Percentiles rank a stretch among this genome's conserved stretches.
Conservation (phyloP, 345 rosid species). For the Citrus mangshanensis region DNA sequence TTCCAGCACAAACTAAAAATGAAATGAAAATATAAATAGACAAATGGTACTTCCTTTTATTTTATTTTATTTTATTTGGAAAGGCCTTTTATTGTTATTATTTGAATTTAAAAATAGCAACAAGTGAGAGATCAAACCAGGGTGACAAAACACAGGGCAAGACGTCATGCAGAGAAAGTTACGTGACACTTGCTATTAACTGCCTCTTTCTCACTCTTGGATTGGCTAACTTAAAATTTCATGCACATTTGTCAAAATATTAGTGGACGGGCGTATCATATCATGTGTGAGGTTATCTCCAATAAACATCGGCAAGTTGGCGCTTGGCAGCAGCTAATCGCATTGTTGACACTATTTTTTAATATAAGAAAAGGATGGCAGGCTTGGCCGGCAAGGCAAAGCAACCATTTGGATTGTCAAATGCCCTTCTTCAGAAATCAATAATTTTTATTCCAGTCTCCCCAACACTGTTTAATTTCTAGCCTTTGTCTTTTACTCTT, state of each 20-base stretch:
- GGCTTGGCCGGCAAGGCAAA: conserved; percentile 21
- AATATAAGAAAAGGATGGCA: background rate
- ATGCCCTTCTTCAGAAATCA: background rate
- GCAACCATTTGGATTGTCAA: background rate
- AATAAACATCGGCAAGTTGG: conserved; percentile 6
- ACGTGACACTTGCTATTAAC: too few species aligned
- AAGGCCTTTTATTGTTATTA: too few species aligned
- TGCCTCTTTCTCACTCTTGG: too few species aligned
- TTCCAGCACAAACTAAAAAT: too few species aligned
- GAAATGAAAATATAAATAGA: too few species aligned
- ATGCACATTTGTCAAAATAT: too few species aligned
- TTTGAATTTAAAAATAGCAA: background rate
- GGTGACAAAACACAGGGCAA: background rate
- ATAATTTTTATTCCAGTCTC: too few species aligned
- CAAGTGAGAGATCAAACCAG: background rate
- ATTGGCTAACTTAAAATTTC: too few species aligned
- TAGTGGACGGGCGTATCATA: too few species aligned
- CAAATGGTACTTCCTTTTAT: too few species aligned
- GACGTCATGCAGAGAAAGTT: background rate
- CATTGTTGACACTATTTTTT: background rate
- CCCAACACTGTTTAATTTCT: background rate
- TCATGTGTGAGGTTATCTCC: background rate
- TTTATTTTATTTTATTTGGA: too few species aligned
- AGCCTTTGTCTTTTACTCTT: background rate
- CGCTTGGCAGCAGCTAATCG: background rate